Conservation (phyloP, 768 basidiomycete genomes). For the Trametes cingulata region DNA sequence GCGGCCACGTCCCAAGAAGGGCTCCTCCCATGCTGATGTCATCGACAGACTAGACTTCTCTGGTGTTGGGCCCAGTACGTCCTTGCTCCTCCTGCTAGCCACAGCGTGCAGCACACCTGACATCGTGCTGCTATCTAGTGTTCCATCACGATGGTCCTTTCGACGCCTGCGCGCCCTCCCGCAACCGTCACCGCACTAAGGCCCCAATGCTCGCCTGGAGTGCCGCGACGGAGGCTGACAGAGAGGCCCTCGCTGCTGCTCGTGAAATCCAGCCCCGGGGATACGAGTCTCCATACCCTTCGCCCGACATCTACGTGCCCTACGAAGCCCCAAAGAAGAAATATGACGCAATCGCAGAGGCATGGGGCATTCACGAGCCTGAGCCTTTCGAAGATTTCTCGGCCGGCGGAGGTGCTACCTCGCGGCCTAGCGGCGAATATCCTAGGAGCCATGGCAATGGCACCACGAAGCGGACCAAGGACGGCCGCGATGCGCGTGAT, state of each 20-base stretch:
- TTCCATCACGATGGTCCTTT: slow-evolving; percentile 93
- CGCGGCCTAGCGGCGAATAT: slow-evolving; percentile 36
- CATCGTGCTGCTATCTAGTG: slow-evolving; percentile 47
- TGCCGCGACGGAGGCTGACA: slow-evolving; percentile 40
- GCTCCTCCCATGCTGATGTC: slow-evolving; percentile 82
- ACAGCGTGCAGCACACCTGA: slow-evolving; percentile 3
- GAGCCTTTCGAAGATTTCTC: slow-evolving; percentile 91
- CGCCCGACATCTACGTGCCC: slow-evolving; percentile 39
- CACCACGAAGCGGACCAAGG: slow-evolving; percentile 44
- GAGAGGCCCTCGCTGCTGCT: slow-evolving; percentile 37
- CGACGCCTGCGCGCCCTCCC: slow-evolving; percentile 88
- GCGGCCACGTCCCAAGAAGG: slow-evolving; percentile 58
- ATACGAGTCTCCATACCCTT: slow-evolving; percentile 50
- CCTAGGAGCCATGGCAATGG: slow-evolving; percentile 54
- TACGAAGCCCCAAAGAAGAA: slow-evolving; percentile 78
- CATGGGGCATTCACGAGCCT: slow-evolving; percentile 91
- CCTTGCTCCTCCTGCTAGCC: slow-evolving; percentile 3
- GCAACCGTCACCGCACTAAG: slow-evolving; percentile 75
- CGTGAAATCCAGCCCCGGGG: slow-evolving; percentile 26
- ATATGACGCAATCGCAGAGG: slow-evolving; percentile 86
- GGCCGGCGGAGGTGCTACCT: slow-evolving; percentile 65
- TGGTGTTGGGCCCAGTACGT: slow-evolving; percentile 81
- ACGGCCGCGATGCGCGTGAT: slow-evolving; percentile 51
- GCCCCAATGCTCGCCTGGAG: slow-evolving; percentile 86
- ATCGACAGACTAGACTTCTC: slow-evolving; percentile 89